Evolutionary conservation across 805 yeast species (phyloP).

Genomic region (Ogataea philodendri): DNA sequence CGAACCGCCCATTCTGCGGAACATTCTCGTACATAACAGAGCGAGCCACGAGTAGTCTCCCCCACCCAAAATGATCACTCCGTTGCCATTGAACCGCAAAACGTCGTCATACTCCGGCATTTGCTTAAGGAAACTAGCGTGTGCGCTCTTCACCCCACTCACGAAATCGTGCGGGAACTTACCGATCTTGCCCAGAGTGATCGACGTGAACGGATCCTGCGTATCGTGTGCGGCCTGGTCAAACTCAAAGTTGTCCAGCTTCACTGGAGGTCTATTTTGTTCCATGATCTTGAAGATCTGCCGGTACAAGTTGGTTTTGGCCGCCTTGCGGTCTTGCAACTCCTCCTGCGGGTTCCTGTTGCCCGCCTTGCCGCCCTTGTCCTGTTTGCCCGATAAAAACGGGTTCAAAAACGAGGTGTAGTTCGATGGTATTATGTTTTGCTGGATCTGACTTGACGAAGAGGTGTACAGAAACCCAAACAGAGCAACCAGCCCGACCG

Average conservation of each 20-base stretch:
- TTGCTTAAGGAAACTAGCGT: conserved; percentile 29
- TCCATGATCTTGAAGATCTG: conserved; percentile 24
- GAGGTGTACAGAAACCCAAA: conserved; percentile 15
- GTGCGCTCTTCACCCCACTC: conserved; percentile 37
- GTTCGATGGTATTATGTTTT: conserved; percentile 22
- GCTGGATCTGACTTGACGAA: conserved; percentile 16
- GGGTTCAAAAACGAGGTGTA: conserved; percentile 27
- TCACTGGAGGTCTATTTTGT: conserved; percentile 19
- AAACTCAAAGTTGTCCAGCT: conserved; percentile 20
- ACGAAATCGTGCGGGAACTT: conserved; percentile 22
- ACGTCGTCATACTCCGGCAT: conserved; percentile 37
- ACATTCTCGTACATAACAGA: conserved; percentile 49
- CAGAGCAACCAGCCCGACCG: conserved; percentile 5
- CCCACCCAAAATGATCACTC: conserved; percentile 70
- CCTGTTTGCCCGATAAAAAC: conserved; percentile 1
- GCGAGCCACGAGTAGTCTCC: conserved; percentile 61
- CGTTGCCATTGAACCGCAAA: conserved; percentile 43
- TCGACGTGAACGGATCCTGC: conserved; percentile 9
- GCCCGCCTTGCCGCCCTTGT: background rate
- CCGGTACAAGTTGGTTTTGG: conserved; percentile 23
- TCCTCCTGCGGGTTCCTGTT: conserved; percentile 12
- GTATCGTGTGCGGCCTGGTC: conserved; percentile 10
- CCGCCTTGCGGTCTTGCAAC: conserved; percentile 12
- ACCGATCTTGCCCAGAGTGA: conserved; percentile 14
- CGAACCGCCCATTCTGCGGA: conserved; percentile 46